Conservation (phyloP, 768 basidiomycete species). For the Gautieria morchelliformis region DNA sequence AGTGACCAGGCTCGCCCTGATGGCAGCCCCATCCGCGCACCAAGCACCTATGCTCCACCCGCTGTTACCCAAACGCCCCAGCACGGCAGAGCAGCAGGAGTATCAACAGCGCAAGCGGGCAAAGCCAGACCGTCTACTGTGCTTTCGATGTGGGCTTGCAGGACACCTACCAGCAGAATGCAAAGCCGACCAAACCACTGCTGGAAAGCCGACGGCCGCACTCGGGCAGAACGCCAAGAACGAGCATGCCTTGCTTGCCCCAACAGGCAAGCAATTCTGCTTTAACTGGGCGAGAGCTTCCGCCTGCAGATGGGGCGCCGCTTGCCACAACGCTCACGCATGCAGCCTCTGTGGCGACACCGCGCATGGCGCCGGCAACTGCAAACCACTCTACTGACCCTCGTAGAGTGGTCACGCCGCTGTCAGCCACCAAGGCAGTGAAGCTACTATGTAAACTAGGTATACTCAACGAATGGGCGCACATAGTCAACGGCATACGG, state of each 20-base stretch:
- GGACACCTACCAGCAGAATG: no score
- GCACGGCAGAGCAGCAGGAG: not conserved
- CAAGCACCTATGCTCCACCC: not conserved
- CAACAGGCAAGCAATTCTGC: constrained; percentile 20
- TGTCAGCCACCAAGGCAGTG: no score
- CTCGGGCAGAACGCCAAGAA: constrained; percentile 9
- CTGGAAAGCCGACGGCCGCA: constrained; percentile 14
- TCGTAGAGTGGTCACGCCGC: no score
- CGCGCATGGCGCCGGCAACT: no score
- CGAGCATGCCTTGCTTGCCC: constrained; percentile 16
- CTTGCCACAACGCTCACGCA: constrained; percentile 20
- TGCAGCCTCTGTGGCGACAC: no score
- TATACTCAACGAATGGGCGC: constrained; percentile 16
- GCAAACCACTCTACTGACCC: constrained; percentile 20
- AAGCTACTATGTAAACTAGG: no score
- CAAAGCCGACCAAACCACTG: no score
- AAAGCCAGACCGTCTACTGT: not conserved
- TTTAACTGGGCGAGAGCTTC: constrained; percentile 18
- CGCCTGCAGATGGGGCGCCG: no score
- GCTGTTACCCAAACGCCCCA: not conserved
- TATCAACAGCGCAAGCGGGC: not conserved
- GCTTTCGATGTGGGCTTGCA: constrained; percentile 27
- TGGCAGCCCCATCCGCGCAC: not conserved
- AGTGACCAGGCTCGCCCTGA: not conserved
- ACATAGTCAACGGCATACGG: constrained; percentile 23